Base-by-base conservation (phyloP, 176 grass and related monocot genomes). In the Carex kokanica region DNA sequence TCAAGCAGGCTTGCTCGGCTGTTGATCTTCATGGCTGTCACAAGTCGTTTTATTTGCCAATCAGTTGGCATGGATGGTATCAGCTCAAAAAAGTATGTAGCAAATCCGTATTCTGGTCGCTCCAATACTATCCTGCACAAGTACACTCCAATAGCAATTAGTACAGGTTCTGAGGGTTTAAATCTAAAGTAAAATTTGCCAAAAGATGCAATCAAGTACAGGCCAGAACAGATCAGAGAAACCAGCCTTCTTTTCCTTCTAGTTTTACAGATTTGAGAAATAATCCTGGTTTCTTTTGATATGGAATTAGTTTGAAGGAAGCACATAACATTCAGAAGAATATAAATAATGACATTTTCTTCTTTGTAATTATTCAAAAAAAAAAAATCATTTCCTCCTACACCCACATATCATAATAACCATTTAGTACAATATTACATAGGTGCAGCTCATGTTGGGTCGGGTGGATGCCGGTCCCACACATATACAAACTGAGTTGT, bases 51-150 rank as follows among this genome's bases (percentile, higher is more conserved):
- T 73, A 98, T 91, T 79, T 94, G 95, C 90, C 92, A 98, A 80
- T 91, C 86, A 81, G 90, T 79, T 34, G 92, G 92, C 74, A 83
- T 70, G 32, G 87, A 88, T 79, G 90, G 78, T 49, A 93, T 71
- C 81, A 98, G 56, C 88, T 93, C 95, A 91, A 98, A 98, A 80
- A 94, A 98, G 83, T 98, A 97, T 8, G 94, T 97, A 20, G 94
- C 94, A 86, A 90, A 97, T 21, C 94, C 94, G 80, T 97, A 94
- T 86, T 97, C 94, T 84, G 94, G 94, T 9, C 94, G 92, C 82
- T 97, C 94, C 86, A 97, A 79, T 87, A 97, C 94, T 75, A 97
- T 89, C 85, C 94, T 97, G 88, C 63, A 71, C 69, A 80, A 72
- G 63, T 79, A 24, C 23, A 83, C 61, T 87, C 24, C 5, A 31